Percentiles rank a stretch among this genome's conserved stretches.
Conservation (phyloP, 768 basidiomycete species). For the Naganishia onofrii region DNA sequence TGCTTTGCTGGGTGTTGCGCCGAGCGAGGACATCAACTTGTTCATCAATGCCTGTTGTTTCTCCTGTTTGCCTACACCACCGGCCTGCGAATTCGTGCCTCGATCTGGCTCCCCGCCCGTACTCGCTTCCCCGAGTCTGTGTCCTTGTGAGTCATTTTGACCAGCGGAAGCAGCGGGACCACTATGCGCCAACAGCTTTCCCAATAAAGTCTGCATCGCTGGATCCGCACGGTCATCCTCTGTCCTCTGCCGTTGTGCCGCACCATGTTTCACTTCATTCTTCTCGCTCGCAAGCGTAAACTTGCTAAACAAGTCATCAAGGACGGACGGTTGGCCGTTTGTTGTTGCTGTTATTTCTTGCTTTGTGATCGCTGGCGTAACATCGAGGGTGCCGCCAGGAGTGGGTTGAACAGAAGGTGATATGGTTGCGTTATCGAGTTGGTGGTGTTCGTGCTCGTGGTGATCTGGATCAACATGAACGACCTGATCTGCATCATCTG, state of each 20-base stretch:
- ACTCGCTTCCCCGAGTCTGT: not conserved
- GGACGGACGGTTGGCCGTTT: conserved; percentile 9
- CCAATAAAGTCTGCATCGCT: conserved; percentile 24
- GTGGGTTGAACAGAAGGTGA: not conserved
- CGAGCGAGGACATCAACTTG: conserved; percentile 16
- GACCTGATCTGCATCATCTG: conserved; percentile 15
- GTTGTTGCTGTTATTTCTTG: conserved; percentile 13
- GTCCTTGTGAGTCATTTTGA: not conserved
- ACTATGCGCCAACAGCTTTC: conserved; percentile 8
- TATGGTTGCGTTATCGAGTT: not conserved
- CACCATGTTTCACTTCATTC: conserved; percentile 15
- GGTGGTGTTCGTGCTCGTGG: conserved; percentile 5
- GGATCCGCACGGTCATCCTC: conserved; percentile 1
- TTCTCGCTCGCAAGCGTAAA: conserved; percentile 12
- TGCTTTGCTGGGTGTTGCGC: not conserved
- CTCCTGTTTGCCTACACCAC: not conserved
- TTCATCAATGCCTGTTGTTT: conserved; percentile 17
- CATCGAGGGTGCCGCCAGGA: too few species aligned
- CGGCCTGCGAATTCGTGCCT: too few species aligned
- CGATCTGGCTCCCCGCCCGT: too few species aligned
- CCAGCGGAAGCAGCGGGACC: not conserved
- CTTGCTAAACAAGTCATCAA: conserved; percentile 21
- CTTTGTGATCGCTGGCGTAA: not conserved
- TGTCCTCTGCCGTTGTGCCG: not conserved
- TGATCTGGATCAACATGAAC: conserved; percentile 23